Evolutionary conservation across 2,329 filamentous ascomycete genomes (phyloP).

Genomic region (Trichoderma simmonsii): DNA sequence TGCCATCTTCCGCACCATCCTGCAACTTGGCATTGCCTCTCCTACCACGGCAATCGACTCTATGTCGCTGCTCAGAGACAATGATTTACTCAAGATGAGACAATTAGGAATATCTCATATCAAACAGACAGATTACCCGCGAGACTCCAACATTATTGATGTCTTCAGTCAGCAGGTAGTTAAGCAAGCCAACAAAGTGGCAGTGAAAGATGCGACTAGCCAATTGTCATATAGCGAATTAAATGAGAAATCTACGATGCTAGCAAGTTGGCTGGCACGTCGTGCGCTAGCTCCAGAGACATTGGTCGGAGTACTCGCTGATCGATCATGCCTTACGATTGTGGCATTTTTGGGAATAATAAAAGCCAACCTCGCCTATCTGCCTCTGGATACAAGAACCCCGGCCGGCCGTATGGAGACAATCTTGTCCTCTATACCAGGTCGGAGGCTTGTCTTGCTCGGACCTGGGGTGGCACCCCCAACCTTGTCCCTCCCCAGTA

Average conservation of each 20-base stretch:
- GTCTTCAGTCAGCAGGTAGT: background rate
- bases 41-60: background rate
- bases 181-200: background rate
- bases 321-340: background rate
- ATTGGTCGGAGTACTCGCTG: background rate
- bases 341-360: background rate
- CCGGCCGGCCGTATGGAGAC: background rate
- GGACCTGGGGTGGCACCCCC: background rate
- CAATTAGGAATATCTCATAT: background rate
- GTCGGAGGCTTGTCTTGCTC: background rate
- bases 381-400: background rate
- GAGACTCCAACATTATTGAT: background rate
- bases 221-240: background rate
- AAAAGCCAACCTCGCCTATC: background rate
- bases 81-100: background rate
- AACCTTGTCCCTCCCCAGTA: background rate
- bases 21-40: background rate
- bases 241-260: background rate
- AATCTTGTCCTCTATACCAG: background rate
- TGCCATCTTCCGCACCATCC: background rate
- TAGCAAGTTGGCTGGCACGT: background rate
- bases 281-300: background rate
- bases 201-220: background rate
- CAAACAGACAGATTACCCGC: background rate
- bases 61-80: background rate